Conservation (phyloP, 176 grass and related monocot genomes). For the Paspalum notatum region DNA sequence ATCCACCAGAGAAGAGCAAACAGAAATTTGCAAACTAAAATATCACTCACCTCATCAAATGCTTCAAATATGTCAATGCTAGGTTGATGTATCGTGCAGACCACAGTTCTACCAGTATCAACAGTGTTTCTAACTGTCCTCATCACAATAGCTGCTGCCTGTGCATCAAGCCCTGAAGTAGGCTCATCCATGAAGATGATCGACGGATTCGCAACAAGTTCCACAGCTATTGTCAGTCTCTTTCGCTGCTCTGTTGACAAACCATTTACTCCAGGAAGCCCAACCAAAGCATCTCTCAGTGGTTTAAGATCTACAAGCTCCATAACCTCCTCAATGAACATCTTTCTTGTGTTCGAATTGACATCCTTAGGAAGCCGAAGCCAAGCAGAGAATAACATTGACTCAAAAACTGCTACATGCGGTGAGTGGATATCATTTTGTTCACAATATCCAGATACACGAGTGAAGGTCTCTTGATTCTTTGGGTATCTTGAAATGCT, state of each 20-base stretch:
- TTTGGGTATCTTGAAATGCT: constrained; percentile 85
- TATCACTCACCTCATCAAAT: background rate
- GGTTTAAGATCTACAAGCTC: background rate
- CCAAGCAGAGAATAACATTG: constrained; percentile 86
- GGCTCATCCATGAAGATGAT: too few species aligned
- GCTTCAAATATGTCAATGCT: background rate
- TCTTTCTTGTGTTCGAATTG: constrained; percentile 65
- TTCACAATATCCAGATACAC: constrained; percentile 92
- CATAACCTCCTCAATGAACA: background rate
- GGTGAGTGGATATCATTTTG: constrained; percentile 95
- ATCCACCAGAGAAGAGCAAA: too few species aligned
- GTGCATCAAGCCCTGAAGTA: too few species aligned
- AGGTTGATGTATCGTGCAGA: background rate
- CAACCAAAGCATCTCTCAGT: background rate
- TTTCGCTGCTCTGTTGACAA: background rate
- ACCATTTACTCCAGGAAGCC: background rate
- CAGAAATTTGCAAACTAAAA: background rate
- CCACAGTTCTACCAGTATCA: background rate
- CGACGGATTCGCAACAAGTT: too few species aligned
- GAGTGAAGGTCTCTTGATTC: constrained; percentile 94
- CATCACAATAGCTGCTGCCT: too few species aligned
- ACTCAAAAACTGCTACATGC: constrained; percentile 81
- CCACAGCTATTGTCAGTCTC: too few species aligned
- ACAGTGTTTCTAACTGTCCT: too few species aligned
- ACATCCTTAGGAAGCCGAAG: constrained; percentile 83